A percentile compares a stretch with the other conserved stretches of the same genome.
phyloP scores from a whole-genome alignment of 225 moss, liverwort and hornwort genomes.

The Polytrichum commune region DNA sequence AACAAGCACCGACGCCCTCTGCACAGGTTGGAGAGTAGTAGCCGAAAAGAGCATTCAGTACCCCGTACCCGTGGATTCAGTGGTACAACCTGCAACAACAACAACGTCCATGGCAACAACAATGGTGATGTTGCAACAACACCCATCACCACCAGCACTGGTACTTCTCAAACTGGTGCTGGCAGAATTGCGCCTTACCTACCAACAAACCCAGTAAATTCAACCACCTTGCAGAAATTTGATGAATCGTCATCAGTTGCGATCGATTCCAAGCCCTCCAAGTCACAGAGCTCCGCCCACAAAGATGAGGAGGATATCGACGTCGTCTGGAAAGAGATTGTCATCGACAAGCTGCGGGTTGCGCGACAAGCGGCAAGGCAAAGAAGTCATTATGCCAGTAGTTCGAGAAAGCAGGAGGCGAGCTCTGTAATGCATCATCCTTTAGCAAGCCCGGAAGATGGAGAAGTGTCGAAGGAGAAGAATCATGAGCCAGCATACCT shows the following conservation, averaged over 20 bases:
- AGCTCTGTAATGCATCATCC: constrained; percentile 10
- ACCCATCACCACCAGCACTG: neutral
- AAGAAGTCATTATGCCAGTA: neutral
- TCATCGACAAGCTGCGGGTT: constrained; percentile 3
- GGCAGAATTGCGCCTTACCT: neutral
- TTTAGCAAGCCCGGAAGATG: neutral
- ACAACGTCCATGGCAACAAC: constrained; percentile 3
- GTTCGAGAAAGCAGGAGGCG: neutral
- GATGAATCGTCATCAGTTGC: no score
- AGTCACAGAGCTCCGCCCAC: no score
- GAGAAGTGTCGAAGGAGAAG: constrained; percentile 9
- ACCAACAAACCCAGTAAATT: neutral
- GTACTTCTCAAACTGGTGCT: neutral
- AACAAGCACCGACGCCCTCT: constrained; percentile 13
- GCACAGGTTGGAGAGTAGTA: constrained; percentile 12
- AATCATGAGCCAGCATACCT: constrained; percentile 10
- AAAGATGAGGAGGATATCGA: neutral
- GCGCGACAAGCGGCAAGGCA: neutral
- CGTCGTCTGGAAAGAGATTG: constrained; percentile 4
- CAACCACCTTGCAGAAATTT: neutral
- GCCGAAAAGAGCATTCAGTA: constrained; percentile 21
- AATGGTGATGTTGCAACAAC: neutral
- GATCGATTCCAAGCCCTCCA: no score
- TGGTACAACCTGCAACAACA: neutral
- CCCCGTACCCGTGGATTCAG: neutral